Evolutionary conservation across 176 grass and related monocot species (phyloP).

Genomic region (Alloteropsis semialata): DNA sequence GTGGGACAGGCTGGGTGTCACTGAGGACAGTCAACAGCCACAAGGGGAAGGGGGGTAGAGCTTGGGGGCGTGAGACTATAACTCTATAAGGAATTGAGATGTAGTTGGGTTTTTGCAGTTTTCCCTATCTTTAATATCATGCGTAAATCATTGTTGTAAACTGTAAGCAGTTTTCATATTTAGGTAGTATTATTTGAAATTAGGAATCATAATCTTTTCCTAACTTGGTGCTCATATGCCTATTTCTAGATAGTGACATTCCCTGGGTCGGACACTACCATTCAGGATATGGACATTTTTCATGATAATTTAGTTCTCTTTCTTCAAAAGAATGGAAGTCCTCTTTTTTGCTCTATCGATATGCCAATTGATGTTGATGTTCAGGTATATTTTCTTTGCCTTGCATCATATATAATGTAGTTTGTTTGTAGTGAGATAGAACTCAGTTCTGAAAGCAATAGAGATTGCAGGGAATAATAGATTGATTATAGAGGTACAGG

Average conservation of each 20-base stretch:
- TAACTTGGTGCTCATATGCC: slow-evolving; percentile 3
- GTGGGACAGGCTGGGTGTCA: neutral
- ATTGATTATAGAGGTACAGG: too few relatives aligned
- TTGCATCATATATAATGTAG: neutral
- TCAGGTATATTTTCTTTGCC: slow-evolving; percentile 54
- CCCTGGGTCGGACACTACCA: slow-evolving; percentile 49
- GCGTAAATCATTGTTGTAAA: neutral
- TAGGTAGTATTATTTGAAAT: neutral
- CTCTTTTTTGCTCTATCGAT: slow-evolving; percentile 81
- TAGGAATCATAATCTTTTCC: neutral
- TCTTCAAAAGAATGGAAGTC: slow-evolving; percentile 59
- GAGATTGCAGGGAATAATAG: too few relatives aligned
- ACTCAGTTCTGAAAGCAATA: too few relatives aligned
- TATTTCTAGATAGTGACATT: slow-evolving; percentile 59
- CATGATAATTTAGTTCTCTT: slow-evolving; percentile 78
- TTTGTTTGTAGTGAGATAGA: slow-evolving; percentile 26
- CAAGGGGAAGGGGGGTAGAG: neutral
- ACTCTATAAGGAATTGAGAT: neutral
- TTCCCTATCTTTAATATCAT: neutral
- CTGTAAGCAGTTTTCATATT: neutral
- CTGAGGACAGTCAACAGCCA: neutral
- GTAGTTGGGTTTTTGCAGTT: neutral
- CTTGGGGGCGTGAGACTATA: neutral
- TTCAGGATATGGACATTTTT: slow-evolving; percentile 97
- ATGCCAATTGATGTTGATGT: slow-evolving; percentile 56